phyloP scores from a whole-genome alignment of 2,329 filamentous ascomycete genomes.

The Acarospora socialis region DNA sequence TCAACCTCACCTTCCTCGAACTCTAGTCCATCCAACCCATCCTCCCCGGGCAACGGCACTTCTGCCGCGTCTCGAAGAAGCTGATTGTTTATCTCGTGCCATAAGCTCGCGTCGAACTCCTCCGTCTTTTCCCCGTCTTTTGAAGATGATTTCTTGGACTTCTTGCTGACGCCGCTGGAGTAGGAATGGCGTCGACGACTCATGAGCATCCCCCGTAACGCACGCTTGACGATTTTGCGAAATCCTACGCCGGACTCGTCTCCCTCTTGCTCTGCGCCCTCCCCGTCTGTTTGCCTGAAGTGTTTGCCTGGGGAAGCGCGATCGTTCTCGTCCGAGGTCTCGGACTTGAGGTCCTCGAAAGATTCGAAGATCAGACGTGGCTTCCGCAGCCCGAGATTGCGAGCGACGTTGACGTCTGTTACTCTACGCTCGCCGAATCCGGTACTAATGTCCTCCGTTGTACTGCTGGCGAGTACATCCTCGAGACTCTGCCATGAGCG shows the following conservation, averaged over 20 bases:
- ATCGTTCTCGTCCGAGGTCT: slow-evolving; percentile 3
- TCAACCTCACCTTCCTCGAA: slow-evolving; percentile 3
- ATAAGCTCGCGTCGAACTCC: slow-evolving; percentile 9
- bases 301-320: too few species aligned
- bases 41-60: slow-evolving; percentile 6
- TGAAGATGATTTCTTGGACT: slow-evolving; percentile 1
- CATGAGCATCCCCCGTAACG: slow-evolving; percentile 9
- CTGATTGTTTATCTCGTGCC: slow-evolving; percentile 8
- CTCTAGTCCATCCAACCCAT: slow-evolving; percentile 7
- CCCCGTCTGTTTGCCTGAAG: too few species aligned
- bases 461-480: slow-evolving; percentile 4
- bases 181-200: slow-evolving; percentile 2
- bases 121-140: slow-evolving; percentile 3
- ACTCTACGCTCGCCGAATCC: slow-evolving; percentile 8
- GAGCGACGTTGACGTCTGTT: slow-evolving; percentile 3
- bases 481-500: slow-evolving; percentile 18
- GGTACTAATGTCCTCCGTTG: slow-evolving; percentile 1
- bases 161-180: not conserved
- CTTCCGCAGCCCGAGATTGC: slow-evolving; percentile 7
- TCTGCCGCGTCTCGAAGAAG: slow-evolving; percentile 6
- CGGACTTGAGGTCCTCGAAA: too few species aligned
- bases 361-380: too few species aligned
- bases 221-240: slow-evolving; percentile 9
- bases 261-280: not conserved
- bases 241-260: slow-evolving; percentile 8